phyloP scores from a whole-genome alignment of 108 stramenopile species.

The Fragilariopsis cylindrus region DNA sequence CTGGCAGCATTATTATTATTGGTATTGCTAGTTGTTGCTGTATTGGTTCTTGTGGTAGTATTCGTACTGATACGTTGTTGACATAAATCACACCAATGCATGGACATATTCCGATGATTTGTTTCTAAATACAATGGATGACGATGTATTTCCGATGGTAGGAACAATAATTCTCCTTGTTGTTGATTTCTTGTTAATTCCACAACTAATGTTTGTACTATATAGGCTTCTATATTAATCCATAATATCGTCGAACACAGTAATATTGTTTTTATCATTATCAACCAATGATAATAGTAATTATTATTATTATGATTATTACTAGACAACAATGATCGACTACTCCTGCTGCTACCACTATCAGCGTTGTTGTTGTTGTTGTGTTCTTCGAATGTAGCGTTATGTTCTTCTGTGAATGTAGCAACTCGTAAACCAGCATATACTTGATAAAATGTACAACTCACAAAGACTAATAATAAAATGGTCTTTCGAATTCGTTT shows the following conservation, averaged over 20 bases:
- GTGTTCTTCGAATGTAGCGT: too few species aligned
- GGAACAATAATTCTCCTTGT: constrained; percentile 29
- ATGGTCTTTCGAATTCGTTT: not conserved
- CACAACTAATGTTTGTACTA: constrained; percentile 31
- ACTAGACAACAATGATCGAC: not conserved
- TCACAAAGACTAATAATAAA: constrained; percentile 27
- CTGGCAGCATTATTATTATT: not conserved
- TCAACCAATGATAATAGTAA: not conserved
- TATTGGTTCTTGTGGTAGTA: not conserved
- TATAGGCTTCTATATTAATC: constrained; percentile 42
- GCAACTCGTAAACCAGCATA: constrained; percentile 48
- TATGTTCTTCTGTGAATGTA: not conserved
- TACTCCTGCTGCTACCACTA: not conserved
- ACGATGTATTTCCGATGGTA: constrained; percentile 40
- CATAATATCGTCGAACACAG: constrained; percentile 45
- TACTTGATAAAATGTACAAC: constrained; percentile 42
- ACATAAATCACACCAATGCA: constrained; percentile 58
- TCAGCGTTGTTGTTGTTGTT: too few species aligned
- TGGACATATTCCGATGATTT: constrained; percentile 1
- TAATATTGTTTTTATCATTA: constrained; percentile 16
- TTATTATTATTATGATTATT: not conserved
- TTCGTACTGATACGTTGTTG: constrained; percentile 2
- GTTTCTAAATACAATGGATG: constrained; percentile 40
- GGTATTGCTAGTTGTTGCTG: not conserved
- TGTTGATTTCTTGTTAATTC: constrained; percentile 44